phyloP scores from a whole-genome alignment of 2,329 filamentous ascomycete species.

The Ceratocystis lukuohia region DNA sequence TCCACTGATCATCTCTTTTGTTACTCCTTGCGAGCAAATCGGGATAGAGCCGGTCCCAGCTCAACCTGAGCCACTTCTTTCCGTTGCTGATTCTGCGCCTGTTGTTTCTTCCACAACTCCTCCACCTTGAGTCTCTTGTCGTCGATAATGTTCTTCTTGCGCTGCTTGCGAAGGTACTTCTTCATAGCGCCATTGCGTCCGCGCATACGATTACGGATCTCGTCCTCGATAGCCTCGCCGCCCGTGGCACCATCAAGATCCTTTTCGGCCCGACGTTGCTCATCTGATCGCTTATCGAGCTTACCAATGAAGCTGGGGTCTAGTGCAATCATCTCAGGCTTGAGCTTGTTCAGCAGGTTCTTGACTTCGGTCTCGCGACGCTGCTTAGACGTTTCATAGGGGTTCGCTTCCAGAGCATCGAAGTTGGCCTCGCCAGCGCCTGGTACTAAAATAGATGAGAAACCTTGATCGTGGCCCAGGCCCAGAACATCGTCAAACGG shows the following conservation, averaged over 20 bases:
- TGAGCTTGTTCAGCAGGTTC: slow-evolving; percentile 79
- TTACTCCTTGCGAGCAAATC: slow-evolving; percentile 65
- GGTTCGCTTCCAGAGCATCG: slow-evolving; percentile 85
- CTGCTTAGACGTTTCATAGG: slow-evolving; percentile 86
- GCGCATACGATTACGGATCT: slow-evolving; percentile 62
- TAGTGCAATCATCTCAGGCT: slow-evolving; percentile 92
- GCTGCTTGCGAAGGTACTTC: slow-evolving; percentile 83
- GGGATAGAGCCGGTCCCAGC: slow-evolving; percentile 69
- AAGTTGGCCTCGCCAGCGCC: slow-evolving; percentile 96
- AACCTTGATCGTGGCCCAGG: slow-evolving; percentile 70
- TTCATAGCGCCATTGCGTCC: slow-evolving; percentile 83
- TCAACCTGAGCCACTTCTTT: slow-evolving; percentile 53
- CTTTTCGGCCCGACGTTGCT: slow-evolving; percentile 62
- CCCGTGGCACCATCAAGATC: slow-evolving; percentile 60
- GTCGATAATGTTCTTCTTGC: slow-evolving; percentile 86
- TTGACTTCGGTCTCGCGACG: slow-evolving; percentile 87
- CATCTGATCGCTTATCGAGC: slow-evolving; percentile 66
- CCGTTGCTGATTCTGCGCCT: slow-evolving; percentile 51
- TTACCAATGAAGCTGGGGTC: slow-evolving; percentile 86
- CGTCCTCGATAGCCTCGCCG: slow-evolving; percentile 37
- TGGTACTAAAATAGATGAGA: slow-evolving; percentile 79
- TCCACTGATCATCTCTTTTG: slow-evolving; percentile 5
- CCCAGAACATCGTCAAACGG: slow-evolving; percentile 90
- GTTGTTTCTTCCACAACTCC: slow-evolving; percentile 62
- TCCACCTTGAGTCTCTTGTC: slow-evolving; percentile 82